Percentiles rank a stretch among this genome's conserved stretches.
These are phyloP conservation scores for Eucalyptus curtisii DNA, from an alignment of 345 rosid genomes.

Conservation along the genomic window DNA sequence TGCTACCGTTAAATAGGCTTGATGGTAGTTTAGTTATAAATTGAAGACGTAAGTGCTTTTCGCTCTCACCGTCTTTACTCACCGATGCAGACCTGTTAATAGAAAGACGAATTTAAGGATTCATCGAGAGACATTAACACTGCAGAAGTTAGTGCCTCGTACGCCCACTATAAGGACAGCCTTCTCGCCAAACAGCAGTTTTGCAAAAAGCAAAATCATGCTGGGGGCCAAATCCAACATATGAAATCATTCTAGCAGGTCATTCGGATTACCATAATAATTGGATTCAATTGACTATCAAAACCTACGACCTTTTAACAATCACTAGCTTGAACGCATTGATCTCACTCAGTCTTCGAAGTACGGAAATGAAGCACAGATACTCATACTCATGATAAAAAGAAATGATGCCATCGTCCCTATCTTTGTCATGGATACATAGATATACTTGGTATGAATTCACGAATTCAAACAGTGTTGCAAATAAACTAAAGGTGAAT, in stretches of 20 bases:
- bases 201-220: no score
- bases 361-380: accelerated
- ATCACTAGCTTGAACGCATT: no score
- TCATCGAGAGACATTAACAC: no score
- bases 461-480: no score
- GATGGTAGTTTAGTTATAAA: background rate
- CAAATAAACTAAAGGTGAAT: background rate
- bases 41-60: background rate
- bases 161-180: accelerated
- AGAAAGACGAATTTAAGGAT: no score
- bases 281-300: no score
- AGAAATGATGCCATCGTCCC: background rate
- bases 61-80: background rate
- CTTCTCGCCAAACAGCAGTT: background rate
- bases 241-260: no score
- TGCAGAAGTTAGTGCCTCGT: background rate
- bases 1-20: background rate
- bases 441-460: background rate
- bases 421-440: background rate
- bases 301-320: no score
- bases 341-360: no score
- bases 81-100: background rate
- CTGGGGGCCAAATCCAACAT: no score
- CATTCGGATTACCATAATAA: no score
- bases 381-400: background rate